Base-by-base conservation (phyloP, 306 rosid species). In the Albizia julibrissin region DNA sequence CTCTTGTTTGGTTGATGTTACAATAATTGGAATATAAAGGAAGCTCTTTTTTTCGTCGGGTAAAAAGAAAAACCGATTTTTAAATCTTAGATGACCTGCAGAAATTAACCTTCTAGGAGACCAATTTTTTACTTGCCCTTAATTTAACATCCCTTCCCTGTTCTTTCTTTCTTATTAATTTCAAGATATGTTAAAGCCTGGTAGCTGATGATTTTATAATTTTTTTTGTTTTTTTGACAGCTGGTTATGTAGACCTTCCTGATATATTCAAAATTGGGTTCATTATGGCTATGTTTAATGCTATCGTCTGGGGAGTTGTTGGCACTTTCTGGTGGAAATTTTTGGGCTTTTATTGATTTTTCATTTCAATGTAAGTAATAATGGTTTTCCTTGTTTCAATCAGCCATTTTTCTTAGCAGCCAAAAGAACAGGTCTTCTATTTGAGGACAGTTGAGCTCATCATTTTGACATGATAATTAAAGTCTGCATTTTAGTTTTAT, bases 291-390 rank as follows among this genome's bases (percentile, higher is more conserved):
- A 42, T 87, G 22, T 27, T 95, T 61, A 95, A 95, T 74, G 93
- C 91, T 39, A 61, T 74, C 86, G 89, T 93, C 80, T 95, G 97
- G 99, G 91, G 72, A 29, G 84, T 85, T 14, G 93, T 89, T 70
- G 99, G 98, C 79, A 67, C 87, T 69, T 44, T 92, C 50, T 95
- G 99, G 99, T 95, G 99, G 98, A 95, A 92, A 85, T 82, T 95
- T 89, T 87, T 92, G 83, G 98, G 98, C 50, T 83, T 93, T 70
- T 95, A 89, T 77, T 95, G 88, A 93, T 50, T 79, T 77, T 56
- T 69, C 75, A 70, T 86, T 83, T 72, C 70, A 64, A 34, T 85
- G 88, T 78, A 88, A 92, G 90, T 88, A 88, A 62, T 81, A 75
- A 44, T 72, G 26, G 24, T 71, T 80, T 52, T 79, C 69, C 69